Base-by-base conservation (phyloP, 1,139 yeast species). In the Pichia sp. region DNA sequence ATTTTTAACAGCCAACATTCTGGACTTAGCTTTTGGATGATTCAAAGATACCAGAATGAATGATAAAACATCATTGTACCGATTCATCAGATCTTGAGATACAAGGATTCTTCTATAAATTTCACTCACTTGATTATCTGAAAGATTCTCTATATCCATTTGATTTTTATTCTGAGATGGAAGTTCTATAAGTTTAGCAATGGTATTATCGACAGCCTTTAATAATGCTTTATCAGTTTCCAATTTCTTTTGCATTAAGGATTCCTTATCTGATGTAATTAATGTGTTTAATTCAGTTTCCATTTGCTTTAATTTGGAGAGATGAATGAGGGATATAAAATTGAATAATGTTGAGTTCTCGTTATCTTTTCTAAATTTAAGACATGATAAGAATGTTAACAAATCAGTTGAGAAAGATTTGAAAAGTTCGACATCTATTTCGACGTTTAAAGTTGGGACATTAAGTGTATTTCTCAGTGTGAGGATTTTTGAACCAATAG, bases 1-100 rank as follows among this genome's bases (percentile, higher is more conserved):
- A 37, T 81, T 75, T 50, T 81, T 80, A 27, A 87, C 71, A 0
- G 91, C 87, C 46, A 81, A 78, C 0, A 87, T 74, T 57, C 85
- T 77, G 1, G 83, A 67, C 53, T 82, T 85, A 22, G 79, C 74
- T 55, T 81, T 83, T 1, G 73, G 57, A 51, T 79, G 77, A 28
- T 73, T 77, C 42, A 84, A 63, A 0, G 77, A 67, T 6, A 62
- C 65, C 15, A 83, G 58, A 3, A 87, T 63, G 14, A 80, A 63
- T 20, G 66, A 67, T 40, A 85, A 56, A 47, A 84, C 78, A 4
- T 68, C 67, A n/a, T 81, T 83, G 57, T 81, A 81, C 2, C 76
- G 65, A 4, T 66, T 56, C 14, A 69, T 54, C 34, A 82, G 31
- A 10, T 48, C 47, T 41, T 53, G 55, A 4, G 62, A 56, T 3